Conservation (phyloP, 208 protist species). For the Leishmania lainsoni region DNA sequence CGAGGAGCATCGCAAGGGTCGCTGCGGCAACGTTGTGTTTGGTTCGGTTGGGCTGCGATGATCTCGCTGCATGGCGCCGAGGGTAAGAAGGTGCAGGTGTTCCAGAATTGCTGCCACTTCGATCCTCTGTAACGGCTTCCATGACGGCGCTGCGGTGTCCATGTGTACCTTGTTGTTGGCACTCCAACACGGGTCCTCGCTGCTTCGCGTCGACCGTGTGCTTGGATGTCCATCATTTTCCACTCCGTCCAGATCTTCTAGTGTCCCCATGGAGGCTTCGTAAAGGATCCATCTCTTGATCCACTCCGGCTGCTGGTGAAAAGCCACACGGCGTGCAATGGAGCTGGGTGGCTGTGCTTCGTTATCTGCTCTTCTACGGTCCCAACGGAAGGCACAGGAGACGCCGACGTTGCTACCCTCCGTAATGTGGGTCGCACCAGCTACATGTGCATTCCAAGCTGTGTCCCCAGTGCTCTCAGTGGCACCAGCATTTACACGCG, state of each 20-base stretch:
- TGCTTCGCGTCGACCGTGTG: neutral
- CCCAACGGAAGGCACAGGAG: neutral
- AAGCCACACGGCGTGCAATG: conserved; percentile 22
- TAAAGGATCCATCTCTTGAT: conserved; percentile 84
- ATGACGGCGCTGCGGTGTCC: conserved; percentile 2
- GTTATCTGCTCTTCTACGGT: neutral
- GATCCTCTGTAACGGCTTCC: conserved; percentile 15
- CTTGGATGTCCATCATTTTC: neutral
- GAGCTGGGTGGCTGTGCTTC: conserved; percentile 17
- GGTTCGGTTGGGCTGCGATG: neutral
- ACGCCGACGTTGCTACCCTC: neutral
- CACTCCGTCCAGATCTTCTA: conserved; percentile 56
- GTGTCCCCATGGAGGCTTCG: conserved; percentile 87
- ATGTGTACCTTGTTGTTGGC: neutral
- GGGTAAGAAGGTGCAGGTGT: conserved; percentile 31
- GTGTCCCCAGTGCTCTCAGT: neutral
- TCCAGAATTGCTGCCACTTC: conserved; percentile 30
- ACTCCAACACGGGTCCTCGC: neutral
- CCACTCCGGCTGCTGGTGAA: conserved; percentile 63
- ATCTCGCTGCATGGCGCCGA: conserved; percentile 30
- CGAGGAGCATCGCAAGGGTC: neutral
- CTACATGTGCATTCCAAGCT: too few relatives aligned
- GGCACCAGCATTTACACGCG: neutral
- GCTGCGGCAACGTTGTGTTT: neutral
- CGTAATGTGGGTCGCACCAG: neutral